These are phyloP conservation scores for Gnetum montanum DNA, from an alignment of 75 land plant species.

Conservation along the genomic window DNA sequence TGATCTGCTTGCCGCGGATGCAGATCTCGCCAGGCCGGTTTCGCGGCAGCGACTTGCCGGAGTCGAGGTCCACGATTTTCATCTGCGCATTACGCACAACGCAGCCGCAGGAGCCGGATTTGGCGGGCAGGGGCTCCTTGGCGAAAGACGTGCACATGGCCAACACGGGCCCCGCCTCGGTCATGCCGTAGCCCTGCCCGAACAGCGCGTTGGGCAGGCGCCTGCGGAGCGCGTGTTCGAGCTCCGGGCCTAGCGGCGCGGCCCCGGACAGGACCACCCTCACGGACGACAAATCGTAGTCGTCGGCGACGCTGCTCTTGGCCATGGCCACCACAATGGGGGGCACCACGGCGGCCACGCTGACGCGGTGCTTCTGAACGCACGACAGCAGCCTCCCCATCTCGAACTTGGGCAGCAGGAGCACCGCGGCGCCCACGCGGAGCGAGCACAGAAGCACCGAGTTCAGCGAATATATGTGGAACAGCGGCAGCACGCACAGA, in stretches of 20 bases:
- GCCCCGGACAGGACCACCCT: constrained; percentile 64
- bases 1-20: constrained; percentile 64
- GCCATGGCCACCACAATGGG: constrained; percentile 65
- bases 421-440: constrained; percentile 49
- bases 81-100: constrained; percentile 79
- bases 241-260: constrained; percentile 77
- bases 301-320: constrained; percentile 40
- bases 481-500: constrained; percentile 71
- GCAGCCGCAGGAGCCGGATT: constrained; percentile 76
- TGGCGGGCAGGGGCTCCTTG: constrained; percentile 44
- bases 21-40: constrained; percentile 83
- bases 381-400: constrained; percentile 41
- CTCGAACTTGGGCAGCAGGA: constrained; percentile 68
- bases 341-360: constrained; percentile 66
- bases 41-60: constrained; percentile 47
- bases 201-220: constrained; percentile 54
- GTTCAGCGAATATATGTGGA: constrained; percentile 71
- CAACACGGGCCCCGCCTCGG: constrained; percentile 80
- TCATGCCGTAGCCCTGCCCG: constrained; percentile 87
- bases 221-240: constrained; percentile 45
- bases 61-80: constrained; percentile 70
- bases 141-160: constrained; percentile 69
- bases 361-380: constrained; percentile 44
- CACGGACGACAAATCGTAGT: constrained; percentile 55
- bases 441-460: constrained; percentile 55